Base-by-base conservation (phyloP, 768 basidiomycete genomes). In the Suillus discolor region DNA sequence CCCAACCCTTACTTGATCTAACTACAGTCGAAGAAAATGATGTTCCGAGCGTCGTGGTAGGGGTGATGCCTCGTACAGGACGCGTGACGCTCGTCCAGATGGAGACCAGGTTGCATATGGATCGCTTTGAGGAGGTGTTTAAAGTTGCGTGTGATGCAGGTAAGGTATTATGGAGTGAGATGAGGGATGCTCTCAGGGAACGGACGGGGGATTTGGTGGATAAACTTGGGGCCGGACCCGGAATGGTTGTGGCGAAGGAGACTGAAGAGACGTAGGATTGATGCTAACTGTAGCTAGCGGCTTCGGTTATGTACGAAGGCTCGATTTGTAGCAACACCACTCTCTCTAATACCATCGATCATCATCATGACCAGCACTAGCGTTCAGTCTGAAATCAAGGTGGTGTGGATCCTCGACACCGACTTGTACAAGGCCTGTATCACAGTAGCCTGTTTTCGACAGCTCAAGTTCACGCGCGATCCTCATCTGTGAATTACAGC, bases 21-120 rank as follows among this genome's bases (percentile, higher is more conserved):
- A 94, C 91, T 0, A 83, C 85, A 18, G 82, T 96, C 12, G 97
- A 99, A 80, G 97, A 99, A 79, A 89, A 87, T 70, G 95, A 96
- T 69, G 81, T 96, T 7, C 97, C 97, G 1, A 86, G 92, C 71
- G 78, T 97, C 25, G 95, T 94, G 2, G 88, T 98, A 47, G 97
- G 95, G 0, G 84, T 93, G 36, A 89, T 98, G 84, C 96, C 97
- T 8, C 88, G 89, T 70, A 88, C 90, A n/a, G 86, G 87, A 6
- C 91, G 90, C 66, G 88, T 97, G 54, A 94, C 93, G 18, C 83
- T 99, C 42, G 91, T 95, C 67, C 91, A 90, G 61, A 92, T 98
- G 88, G 97, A 99, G 78, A 96, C 95, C 18, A 82, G 96, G n/a
- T 77, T 99, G 65, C 94, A 94, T 71, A 89, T 96, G 12, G 95